Evolutionary conservation across 2,329 filamentous ascomycete species (phyloP).

Genomic region (Triangularia setosa): DNA sequence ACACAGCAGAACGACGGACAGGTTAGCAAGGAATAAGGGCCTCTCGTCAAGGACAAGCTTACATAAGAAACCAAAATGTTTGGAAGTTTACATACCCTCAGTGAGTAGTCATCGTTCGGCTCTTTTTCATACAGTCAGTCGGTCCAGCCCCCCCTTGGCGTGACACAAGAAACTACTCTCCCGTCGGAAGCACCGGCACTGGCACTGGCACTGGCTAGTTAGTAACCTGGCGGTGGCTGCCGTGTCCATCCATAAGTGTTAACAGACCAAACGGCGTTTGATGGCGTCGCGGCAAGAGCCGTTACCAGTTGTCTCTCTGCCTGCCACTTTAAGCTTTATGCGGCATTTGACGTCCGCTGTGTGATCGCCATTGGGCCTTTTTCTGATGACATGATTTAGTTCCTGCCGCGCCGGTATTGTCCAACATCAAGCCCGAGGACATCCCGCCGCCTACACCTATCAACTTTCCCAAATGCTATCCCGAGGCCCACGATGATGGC

Average conservation of each 20-base stretch:
- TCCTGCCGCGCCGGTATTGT: slow-evolving; percentile 16
- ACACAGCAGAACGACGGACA: not conserved
- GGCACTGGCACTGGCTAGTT: too few relatives aligned
- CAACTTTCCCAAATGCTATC: slow-evolving; percentile 44
- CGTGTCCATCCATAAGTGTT: not conserved
- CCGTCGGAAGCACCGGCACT: not conserved
- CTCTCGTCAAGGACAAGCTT: not conserved
- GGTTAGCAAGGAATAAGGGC: not conserved
- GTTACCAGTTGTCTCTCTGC: slow-evolving; percentile 3
- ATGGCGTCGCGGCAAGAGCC: not conserved
- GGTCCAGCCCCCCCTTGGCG: not conserved
- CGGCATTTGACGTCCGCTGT: slow-evolving; percentile 7
- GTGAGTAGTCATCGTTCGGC: slow-evolving; percentile 13
- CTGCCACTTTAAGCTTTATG: slow-evolving; percentile 9
- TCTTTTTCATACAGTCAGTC: not conserved
- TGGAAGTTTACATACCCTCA: slow-evolving; percentile 36
- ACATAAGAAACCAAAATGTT: slow-evolving; percentile 36
- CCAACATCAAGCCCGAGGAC: slow-evolving; percentile 41
- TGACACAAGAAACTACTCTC: not conserved
- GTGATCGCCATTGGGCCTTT: not conserved
- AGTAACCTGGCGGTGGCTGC: not conserved
- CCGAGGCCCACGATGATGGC: slow-evolving; percentile 26
- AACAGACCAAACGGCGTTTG: not conserved
- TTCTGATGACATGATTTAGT: slow-evolving; percentile 22
- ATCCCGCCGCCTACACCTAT: slow-evolving; percentile 56